Conservation (phyloP, 2,329 filamentous ascomycete species). For the Lizonia empirigonia region DNA sequence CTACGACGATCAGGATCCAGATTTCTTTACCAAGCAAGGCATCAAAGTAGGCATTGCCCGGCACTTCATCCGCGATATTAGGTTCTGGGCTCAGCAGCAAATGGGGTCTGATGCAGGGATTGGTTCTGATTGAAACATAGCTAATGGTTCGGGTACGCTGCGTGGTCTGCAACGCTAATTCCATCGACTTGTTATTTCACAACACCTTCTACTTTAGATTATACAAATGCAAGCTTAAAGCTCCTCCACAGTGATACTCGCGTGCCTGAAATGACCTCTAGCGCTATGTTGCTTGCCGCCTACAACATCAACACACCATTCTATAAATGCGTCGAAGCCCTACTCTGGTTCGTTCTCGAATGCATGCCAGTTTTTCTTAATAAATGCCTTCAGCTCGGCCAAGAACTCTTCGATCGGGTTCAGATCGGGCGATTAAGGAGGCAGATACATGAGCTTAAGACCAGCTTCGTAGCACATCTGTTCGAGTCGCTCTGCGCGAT, state of each 20-base stretch:
- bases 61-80: background rate
- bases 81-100: background rate
- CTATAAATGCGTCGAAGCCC: background rate
- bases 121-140: background rate
- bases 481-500: constrained; percentile 29
- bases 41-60: background rate
- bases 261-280: constrained; percentile 3
- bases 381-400: constrained; percentile 44
- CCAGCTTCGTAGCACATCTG: constrained; percentile 40
- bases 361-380: constrained; percentile 30
- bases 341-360: constrained; percentile 17
- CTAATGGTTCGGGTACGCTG: too few species aligned
- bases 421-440: constrained; percentile 47
- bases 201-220: too few species aligned
- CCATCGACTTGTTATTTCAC: too few species aligned
- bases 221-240: background rate
- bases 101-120: background rate
- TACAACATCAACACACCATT: background rate
- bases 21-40: background rate
- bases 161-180: too few species aligned
- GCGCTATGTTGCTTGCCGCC: background rate
- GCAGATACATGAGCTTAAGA: constrained; percentile 43
- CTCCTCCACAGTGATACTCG: background rate
- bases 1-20: background rate
- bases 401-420: constrained; percentile 50